Conservation (phyloP, 495 filamentous ascomycete species). For the Penicillium ucsense region DNA sequence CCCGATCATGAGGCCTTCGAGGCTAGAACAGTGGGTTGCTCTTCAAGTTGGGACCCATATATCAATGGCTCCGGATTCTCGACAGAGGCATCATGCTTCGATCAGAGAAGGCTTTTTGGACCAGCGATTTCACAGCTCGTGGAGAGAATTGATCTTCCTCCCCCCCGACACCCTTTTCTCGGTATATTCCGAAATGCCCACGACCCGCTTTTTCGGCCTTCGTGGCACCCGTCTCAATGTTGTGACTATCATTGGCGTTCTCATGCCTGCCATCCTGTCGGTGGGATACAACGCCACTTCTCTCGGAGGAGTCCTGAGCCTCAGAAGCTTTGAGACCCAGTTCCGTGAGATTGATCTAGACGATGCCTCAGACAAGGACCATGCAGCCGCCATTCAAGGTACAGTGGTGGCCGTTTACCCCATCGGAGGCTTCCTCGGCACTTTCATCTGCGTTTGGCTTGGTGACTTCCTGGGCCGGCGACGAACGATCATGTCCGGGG, state of each 20-base stretch:
- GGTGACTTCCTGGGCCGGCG: slow-evolving; percentile 48
- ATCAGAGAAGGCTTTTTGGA: slow-evolving; percentile 10
- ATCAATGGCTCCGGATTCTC: not conserved
- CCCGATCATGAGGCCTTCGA: too few relatives aligned
- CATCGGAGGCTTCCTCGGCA: slow-evolving; percentile 48
- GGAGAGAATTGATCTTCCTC: slow-evolving; percentile 1
- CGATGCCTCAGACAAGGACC: slow-evolving; percentile 2
- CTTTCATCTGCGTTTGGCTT: slow-evolving; percentile 40
- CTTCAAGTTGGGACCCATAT: not conserved
- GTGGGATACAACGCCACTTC: slow-evolving; percentile 17
- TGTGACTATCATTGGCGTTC: slow-evolving; percentile 14
- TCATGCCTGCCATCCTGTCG: slow-evolving; percentile 18
- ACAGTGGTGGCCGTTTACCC: slow-evolving; percentile 49
- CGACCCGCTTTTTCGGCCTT: slow-evolving; percentile 17
- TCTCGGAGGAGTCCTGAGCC: slow-evolving; percentile 14
- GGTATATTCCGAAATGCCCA: not conserved
- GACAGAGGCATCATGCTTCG: not conserved
- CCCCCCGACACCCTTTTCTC: too few relatives aligned
- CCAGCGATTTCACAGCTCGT: slow-evolving; percentile 5
- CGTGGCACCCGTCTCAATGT: slow-evolving; percentile 19
- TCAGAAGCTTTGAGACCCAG: slow-evolving; percentile 9
- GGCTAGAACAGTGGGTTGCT: too few relatives aligned
- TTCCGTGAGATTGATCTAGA: slow-evolving; percentile 15
- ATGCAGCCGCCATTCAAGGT: slow-evolving; percentile 15
- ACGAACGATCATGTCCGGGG: slow-evolving; percentile 43